These are phyloP conservation scores for Cystoisospora suis DNA, from an alignment of 169 alveolate genomes.

Conservation along the genomic window DNA sequence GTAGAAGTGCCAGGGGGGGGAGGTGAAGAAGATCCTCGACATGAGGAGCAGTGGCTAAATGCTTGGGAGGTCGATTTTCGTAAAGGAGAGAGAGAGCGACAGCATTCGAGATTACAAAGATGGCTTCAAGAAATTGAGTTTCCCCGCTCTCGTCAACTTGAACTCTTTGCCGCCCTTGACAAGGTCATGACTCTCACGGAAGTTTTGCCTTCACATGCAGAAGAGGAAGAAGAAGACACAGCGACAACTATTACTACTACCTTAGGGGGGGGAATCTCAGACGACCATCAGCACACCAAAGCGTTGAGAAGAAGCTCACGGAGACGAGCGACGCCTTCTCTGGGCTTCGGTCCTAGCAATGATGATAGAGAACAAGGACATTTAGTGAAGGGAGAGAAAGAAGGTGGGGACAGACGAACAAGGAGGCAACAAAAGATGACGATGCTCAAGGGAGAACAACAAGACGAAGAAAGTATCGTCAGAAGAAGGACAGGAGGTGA, in stretches of 20 bases:
- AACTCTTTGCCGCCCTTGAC: conserved; percentile 24
- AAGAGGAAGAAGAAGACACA: not conserved
- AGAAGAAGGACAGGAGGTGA: too few relatives aligned
- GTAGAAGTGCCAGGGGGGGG: not conserved
- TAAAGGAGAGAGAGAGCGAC: not conserved
- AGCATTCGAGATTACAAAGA: conserved; percentile 29
- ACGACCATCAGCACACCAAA: not conserved
- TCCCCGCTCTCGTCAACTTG: conserved; percentile 34
- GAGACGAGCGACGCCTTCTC: conserved; percentile 7
- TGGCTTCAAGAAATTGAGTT: conserved; percentile 49
- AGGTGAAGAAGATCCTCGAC: not conserved
- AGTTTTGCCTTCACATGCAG: not conserved
- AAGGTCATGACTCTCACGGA: not conserved
- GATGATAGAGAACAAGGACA: not conserved
- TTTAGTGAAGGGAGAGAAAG: not conserved
- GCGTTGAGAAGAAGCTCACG: not conserved
- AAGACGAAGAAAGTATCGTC: not conserved
- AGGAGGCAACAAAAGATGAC: not conserved
- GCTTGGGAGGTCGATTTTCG: conserved; percentile 54
- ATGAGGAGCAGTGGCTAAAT: conserved; percentile 40
- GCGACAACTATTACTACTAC: too few relatives aligned
- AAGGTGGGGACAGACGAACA: not conserved
- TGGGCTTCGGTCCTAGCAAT: too few relatives aligned
- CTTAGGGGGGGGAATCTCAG: not conserved
- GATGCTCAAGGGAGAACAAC: not conserved